Evolutionary conservation across 139 green algal genomes (phyloP), one percentile per base, ranked within the genome.

Genomic region (Chlorella sp.): DNA sequence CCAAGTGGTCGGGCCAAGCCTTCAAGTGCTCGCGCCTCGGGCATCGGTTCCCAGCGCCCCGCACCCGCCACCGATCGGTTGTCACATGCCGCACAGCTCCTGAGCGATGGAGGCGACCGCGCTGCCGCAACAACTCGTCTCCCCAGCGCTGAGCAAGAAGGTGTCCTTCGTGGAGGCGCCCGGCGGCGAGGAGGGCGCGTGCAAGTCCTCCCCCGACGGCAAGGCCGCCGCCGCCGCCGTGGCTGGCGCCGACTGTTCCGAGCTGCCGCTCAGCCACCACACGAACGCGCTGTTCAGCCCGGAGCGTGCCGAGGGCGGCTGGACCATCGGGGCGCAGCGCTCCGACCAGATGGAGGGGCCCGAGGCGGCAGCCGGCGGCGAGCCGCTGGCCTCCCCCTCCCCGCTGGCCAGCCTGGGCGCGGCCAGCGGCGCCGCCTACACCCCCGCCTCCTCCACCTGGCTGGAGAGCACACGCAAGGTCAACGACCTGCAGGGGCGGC

Each of bases 321-420:
- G 76, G 76, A 82, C 76, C 76, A 82, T 82, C 28, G 60, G 71
- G 36, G 76, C 76, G 23, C 76, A 82, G 60, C 76, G 60, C 36
- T 30, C 76, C 18, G 60, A 47, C 76, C 15, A 60, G 15, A 73
- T 82, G 76, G 57, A 56, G 4, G 57, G 15, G 36, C 9, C 25
- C 4, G 25, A 32, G 60, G 60, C 76, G 26, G 57, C 75, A 12
- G 70, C 70, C 26, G 32, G 39, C 32, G 30, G 16, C 51, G 44
- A 60, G 12, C 15, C 51, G 51, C 51, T 60, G 51, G 51, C 51
- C 51, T 60, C 51, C 12, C 51, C 51, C 51, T 60, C 51, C 12
- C 51, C 51, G 51, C 51, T 60, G 51, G n/a, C 51, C 74, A 80
- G 74, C 20, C 30, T 80, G 47, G n/a, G 20, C 16, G 65, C 32